Base-by-base conservation (phyloP, 805 yeast species). In the Ogataea polymorpha region DNA sequence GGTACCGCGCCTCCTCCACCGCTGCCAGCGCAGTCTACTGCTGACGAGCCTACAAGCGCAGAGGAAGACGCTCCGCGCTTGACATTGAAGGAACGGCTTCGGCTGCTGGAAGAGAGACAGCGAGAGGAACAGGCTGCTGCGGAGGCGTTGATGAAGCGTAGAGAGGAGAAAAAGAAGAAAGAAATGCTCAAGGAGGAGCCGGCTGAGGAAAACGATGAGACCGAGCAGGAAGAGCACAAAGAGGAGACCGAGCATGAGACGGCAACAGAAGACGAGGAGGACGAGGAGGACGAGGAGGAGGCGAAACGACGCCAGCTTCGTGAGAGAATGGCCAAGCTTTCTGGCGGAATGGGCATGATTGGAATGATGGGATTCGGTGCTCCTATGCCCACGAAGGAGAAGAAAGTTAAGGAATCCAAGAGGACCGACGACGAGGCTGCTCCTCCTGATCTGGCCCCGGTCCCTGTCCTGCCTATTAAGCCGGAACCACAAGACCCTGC, bases 291-390 rank as follows among this genome's bases (percentile, higher is more conserved):
- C 38, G 85, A 79, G 31, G 95, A 86, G 56, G 93, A 85, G 47
- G 70, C 81, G 5, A 77, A 83, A 41, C 76, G 93, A 53, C 75
- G 82, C 35, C 86, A 82, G 6, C 69, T 91, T 39, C 81, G 95
- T 15, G 96, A 86, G 49, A 77, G 97, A 46, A 91, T 91, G 96
- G 98, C 99, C n/a, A 86, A 82, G 54, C 74, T 91, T 14, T 85
- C 97, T 0, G 95, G 96, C 15, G 89, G 89, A 4, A 74, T 84
- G 66, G 82, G 86, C 43, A 77, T 85, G 80, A 74, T 80, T 63
- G 90, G 89, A 32, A 77, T 77, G 82, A 73, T 77, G 79, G 81
- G 81, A 2, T 67, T 74, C 46, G 57, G 68, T 14, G 68, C 70
- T 61, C 60, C 63, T 18, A 45, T 53, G 42, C 49, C 59, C 13